Evolutionary conservation across 257 asterid species (phyloP).

Genomic region (Anisodus acutangulus): DNA sequence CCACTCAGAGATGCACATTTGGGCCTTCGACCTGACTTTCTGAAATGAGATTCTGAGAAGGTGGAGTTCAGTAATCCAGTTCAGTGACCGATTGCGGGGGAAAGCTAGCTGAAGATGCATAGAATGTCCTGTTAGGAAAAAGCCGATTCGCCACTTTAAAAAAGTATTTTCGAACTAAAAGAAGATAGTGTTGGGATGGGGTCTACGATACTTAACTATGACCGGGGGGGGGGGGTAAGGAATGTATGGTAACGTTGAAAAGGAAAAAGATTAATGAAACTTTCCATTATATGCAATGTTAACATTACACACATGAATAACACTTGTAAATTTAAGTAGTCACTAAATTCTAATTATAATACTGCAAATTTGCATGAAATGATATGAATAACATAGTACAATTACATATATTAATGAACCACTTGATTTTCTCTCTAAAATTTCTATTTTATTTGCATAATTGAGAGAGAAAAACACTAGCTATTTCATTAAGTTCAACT

Average conservation of each 20-base stretch:
- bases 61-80: too few relatives aligned
- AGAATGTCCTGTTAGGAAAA: too few relatives aligned
- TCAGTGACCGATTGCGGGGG: too few relatives aligned
- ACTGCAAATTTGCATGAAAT: neutral
- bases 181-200: too few relatives aligned
- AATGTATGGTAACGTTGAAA: neutral
- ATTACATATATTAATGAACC: neutral
- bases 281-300: neutral
- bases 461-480: slow-evolving; percentile 45
- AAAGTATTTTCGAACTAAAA: too few relatives aligned
- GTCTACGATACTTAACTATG: neutral
- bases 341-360: neutral
- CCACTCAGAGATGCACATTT: too few relatives aligned
- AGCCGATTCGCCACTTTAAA: too few relatives aligned
- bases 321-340: neutral
- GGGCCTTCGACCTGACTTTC: too few relatives aligned
- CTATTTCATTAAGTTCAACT: slow-evolving; percentile 42
- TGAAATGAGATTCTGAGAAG: too few relatives aligned
- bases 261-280: neutral
- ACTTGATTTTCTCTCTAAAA: neutral
- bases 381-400: neutral
- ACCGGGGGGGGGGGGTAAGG: neutral
- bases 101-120: too few relatives aligned
- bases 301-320: neutral
- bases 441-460: slow-evolving; percentile 49